These are phyloP conservation scores for Eucalyptus sp. DNA, from an alignment of 345 rosid species.

Conservation along the genomic window DNA sequence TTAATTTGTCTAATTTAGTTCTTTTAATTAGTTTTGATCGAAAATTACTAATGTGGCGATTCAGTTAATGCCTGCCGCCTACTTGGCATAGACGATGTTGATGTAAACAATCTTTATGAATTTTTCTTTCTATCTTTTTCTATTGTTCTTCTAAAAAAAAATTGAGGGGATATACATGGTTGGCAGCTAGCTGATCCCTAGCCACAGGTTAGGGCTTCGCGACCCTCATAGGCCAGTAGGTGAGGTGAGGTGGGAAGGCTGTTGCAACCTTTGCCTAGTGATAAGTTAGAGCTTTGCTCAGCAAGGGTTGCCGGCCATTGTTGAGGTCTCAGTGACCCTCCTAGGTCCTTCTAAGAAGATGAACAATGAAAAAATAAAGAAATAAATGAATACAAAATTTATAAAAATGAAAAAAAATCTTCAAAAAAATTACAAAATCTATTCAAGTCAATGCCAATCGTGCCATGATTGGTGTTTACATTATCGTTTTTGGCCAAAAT, in stretches of 20 bases:
- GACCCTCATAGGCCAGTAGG: not conserved
- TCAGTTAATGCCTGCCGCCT: not conserved
- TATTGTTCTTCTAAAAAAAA: not conserved
- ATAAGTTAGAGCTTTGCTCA: not conserved
- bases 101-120: not conserved
- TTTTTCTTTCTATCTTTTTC: not conserved
- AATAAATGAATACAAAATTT: not conserved
- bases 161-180: not conserved
- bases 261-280: not conserved
- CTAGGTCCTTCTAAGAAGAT: not conserved
- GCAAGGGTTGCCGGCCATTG: not conserved
- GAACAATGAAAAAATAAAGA: not conserved
- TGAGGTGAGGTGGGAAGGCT: not conserved
- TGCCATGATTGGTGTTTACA: not conserved
- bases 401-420: no score
- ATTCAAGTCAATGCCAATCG: not conserved
- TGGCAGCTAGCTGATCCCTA: not conserved
- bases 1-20: not conserved
- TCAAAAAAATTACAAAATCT: not conserved
- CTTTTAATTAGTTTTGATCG: no score
- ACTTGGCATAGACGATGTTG: not conserved
- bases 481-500: not conserved
- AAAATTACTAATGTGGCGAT: not conserved
- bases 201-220: not conserved
- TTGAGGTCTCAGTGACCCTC: not conserved